Percentiles rank a stretch among this genome's conserved stretches.
These are phyloP conservation scores for Ascodesmis nigricans DNA, from an alignment of 495 filamentous ascomycete genomes.

Conservation along the genomic window DNA sequence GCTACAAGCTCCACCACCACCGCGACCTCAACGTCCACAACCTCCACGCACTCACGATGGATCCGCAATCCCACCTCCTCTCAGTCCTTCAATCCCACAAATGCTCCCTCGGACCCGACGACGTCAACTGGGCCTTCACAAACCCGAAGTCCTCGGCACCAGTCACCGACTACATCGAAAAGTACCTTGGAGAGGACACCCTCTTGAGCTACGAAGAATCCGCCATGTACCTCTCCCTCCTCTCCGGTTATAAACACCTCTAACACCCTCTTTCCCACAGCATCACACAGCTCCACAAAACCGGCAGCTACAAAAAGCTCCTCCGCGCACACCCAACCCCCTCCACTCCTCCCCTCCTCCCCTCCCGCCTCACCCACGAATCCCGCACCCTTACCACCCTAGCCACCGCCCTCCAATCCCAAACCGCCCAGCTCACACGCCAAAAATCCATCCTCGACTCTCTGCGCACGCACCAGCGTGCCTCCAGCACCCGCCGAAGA, in stretches of 20 bases:
- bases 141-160: conserved; percentile 11
- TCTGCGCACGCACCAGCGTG: conserved; percentile 6
- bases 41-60: too few species aligned
- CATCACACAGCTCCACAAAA: conserved; percentile 19
- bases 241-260: background rate
- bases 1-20: too few species aligned
- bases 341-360: conserved; percentile 8
- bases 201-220: conserved; percentile 16
- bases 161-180: conserved; percentile 10
- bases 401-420: conserved; percentile 10
- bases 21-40: too few species aligned
- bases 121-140: conserved; percentile 17
- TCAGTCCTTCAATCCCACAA: conserved; percentile 10
- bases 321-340: conserved; percentile 8
- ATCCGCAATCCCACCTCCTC: conserved; percentile 12
- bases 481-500: conserved; percentile 7
- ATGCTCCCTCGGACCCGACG: conserved; percentile 8
- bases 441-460: conserved; percentile 7
- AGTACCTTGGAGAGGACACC: conserved; percentile 13
- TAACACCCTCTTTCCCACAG: conserved; percentile 4
- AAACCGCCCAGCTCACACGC: conserved; percentile 11
- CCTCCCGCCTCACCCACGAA: conserved; percentile 9
- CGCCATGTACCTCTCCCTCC: conserved; percentile 8
- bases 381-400: conserved; percentile 10
- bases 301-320: conserved; percentile 12